Evolutionary conservation across 179 eudicot species (phyloP), one percentile per base, ranked within the genome.

Genomic region (Silene vulgaris): DNA sequence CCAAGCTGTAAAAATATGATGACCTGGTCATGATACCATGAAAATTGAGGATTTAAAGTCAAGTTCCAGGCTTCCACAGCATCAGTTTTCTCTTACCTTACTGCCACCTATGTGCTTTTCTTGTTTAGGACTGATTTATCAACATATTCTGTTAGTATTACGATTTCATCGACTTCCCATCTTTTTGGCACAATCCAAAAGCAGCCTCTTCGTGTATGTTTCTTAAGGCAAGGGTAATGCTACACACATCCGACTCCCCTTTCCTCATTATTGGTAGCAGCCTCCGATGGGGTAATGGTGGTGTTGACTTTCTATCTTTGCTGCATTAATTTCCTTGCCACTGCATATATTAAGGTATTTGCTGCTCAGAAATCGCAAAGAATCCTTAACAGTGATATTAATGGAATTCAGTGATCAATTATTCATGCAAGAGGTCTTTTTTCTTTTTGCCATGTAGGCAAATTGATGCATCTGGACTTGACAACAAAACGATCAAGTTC

Each of bases 401-500:
- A 57, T 67, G 12, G 12, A 52, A 54, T 54, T 61, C 5, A 16
- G 32, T 71, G 45, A 26, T 29, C 56, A 29, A 19, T 76, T 9
- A 23, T 71, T 76, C 3, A 48, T 57, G 12, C 50, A 50, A 62
- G 64, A 43, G 60, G 69, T 63, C 43, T 40, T 68, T 35, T 37
- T 40, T 35, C 40, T 35, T 76, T 71, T 37, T 79, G 63, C 74
- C 75, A 48, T 82, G 60, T 79, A 92, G 99, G 82, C 90, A 90
- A 85, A 83, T 79, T 45, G 84, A 80, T 78, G 77, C 80, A 37
- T 84, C 87, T 48, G 89, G 84, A 62, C 79, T 88, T 45, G 86
- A 89, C 69, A 74, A 79, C 77, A 86, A 85, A 83, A 92, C 89
- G 68, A 61, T 88, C 54, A 85, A 83, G 72, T 89, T 92, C 74